Percentiles rank a stretch among this genome's conserved stretches.
Evolutionary conservation across 2,329 filamentous ascomycete genomes (phyloP).

Genomic region (Stachybotrys echinatus): DNA sequence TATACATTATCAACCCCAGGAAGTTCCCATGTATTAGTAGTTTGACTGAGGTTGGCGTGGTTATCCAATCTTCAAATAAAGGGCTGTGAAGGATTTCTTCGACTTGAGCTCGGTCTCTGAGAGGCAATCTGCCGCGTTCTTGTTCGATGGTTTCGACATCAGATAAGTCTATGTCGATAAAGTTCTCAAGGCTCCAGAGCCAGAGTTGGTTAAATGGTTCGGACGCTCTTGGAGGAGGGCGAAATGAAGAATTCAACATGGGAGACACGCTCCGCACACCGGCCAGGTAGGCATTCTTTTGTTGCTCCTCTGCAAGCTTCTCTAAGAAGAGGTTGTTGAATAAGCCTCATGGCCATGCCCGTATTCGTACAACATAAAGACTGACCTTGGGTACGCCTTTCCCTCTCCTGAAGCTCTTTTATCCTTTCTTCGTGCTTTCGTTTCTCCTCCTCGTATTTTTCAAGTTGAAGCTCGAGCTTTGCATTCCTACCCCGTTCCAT

Average conservation of each 20-base stretch:
- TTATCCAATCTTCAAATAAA: not conserved
- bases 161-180: not conserved
- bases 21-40: not conserved
- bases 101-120: not conserved
- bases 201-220: not conserved
- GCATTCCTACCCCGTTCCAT: not conserved
- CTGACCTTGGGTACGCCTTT: not conserved
- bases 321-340: not conserved
- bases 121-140: not conserved
- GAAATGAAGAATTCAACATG: not conserved
- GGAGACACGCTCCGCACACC: not conserved
- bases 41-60: no score
- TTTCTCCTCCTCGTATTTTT: not conserved
- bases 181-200: not conserved
- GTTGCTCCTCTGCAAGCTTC: not conserved
- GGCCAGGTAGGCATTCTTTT: not conserved
- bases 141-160: not conserved
- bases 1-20: not conserved
- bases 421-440: not conserved
- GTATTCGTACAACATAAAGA: no score
- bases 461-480: not conserved
- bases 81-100: not conserved
- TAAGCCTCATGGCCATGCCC: no score
- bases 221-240: not conserved
- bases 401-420: not conserved